Conservation (phyloP, 139 green algal species). For the Micractinium sp. region DNA sequence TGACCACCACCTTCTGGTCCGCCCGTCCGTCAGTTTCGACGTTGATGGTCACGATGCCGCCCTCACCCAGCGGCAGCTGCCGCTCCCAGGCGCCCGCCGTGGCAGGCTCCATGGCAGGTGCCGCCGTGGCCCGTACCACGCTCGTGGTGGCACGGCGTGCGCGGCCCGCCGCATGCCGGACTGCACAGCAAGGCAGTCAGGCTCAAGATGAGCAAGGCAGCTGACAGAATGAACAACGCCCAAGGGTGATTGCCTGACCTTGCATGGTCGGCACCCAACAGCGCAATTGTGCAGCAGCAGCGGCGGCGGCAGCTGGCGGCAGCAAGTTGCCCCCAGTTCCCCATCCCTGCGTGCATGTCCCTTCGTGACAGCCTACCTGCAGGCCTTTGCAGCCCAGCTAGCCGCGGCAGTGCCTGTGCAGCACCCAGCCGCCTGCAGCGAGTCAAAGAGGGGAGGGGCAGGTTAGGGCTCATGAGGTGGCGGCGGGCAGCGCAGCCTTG, state of each 20-base stretch:
- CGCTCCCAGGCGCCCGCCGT: not conserved
- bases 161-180: not conserved
- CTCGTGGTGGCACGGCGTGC: not conserved
- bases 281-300: not conserved
- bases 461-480: not conserved
- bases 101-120: not conserved
- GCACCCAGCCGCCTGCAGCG: not conserved
- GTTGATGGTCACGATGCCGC: conserved; percentile 4
- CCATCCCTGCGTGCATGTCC: not conserved
- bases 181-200: not conserved
- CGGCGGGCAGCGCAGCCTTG: not conserved
- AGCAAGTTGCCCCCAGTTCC: not conserved
- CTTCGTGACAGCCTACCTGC: not conserved
- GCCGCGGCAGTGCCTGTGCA: not conserved
- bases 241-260: not conserved
- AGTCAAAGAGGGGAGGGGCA: not conserved
- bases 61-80: conserved; percentile 6
- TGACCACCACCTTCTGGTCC: conserved; percentile 54
- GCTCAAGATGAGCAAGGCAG: not conserved
- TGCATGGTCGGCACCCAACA: too few relatives aligned
- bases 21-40: not conserved
- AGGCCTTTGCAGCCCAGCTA: not conserved
- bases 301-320: not conserved
- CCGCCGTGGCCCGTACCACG: not conserved
- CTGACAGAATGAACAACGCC: not conserved